These are phyloP conservation scores for Biscogniauxia marginata DNA, from an alignment of 2,329 filamentous ascomycete genomes.

Conservation along the genomic window DNA sequence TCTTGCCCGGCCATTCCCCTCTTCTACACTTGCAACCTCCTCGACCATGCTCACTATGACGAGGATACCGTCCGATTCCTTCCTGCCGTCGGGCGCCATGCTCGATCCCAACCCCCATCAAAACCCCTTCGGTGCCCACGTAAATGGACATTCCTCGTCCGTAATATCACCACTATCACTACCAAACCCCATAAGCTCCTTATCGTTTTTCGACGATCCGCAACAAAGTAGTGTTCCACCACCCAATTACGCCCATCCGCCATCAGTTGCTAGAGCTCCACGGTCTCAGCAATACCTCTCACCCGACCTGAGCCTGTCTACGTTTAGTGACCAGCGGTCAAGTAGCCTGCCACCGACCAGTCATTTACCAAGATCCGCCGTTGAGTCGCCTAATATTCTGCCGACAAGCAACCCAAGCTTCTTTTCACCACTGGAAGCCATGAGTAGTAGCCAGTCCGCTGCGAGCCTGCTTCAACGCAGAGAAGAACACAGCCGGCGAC, in stretches of 20 bases:
- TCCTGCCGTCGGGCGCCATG: conserved; percentile 40
- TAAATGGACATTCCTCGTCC: conserved; percentile 33
- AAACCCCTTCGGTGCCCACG: conserved; percentile 22
- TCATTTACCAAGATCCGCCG: conserved; percentile 11
- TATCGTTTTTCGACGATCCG: conserved; percentile 38
- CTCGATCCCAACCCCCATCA: conserved; percentile 34
- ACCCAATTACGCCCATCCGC: conserved; percentile 22
- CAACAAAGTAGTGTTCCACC: conserved; percentile 19
- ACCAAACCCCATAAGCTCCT: conserved; percentile 34
- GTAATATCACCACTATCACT: conserved; percentile 42
- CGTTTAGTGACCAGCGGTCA: conserved; percentile 24
- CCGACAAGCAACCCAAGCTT: conserved; percentile 13
- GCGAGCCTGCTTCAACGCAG: conserved; percentile 25
- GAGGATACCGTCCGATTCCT: conserved; percentile 42
- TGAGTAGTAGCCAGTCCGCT: conserved; percentile 20
- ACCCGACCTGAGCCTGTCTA: conserved; percentile 23
- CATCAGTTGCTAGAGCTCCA: conserved; percentile 20
- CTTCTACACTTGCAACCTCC: conserved; percentile 1
- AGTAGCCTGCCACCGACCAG: conserved; percentile 34
- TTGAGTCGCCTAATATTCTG: conserved; percentile 23
- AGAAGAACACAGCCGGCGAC: conserved; percentile 28
- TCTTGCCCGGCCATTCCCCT: conserved; percentile 5
- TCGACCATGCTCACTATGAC: conserved; percentile 39
- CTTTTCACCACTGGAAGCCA: conserved; percentile 21
- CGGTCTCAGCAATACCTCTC: conserved; percentile 26